Percentiles rank a stretch among this genome's conserved stretches.
These are phyloP conservation scores for Cryptococcus wingfieldii DNA, from an alignment of 1,284 basidiomycete genomes.

Conservation along the genomic window DNA sequence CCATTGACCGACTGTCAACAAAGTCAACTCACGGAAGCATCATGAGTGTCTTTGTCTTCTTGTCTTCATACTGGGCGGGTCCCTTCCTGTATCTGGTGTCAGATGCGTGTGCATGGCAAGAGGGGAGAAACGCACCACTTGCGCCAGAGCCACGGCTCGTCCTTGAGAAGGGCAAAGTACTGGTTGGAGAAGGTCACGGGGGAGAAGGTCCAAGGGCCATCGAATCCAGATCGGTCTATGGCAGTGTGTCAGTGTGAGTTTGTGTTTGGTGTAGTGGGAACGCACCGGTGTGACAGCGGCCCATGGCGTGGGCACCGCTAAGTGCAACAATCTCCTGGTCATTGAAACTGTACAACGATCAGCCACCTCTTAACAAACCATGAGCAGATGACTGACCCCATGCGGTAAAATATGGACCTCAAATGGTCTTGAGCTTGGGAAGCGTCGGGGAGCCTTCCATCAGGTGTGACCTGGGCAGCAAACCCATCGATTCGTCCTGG, in stretches of 20 bases:
- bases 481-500: constrained; percentile 82
- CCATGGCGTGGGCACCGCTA: constrained; percentile 88
- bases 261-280: neutral
- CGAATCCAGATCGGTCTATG: constrained; percentile 69
- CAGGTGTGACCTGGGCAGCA: constrained; percentile 72
- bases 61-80: constrained; percentile 91
- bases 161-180: constrained; percentile 76
- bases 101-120: neutral
- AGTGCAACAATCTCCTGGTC: constrained; percentile 97
- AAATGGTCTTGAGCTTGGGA: constrained; percentile 79
- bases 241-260: neutral
- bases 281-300: constrained; percentile 79
- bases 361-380: neutral
- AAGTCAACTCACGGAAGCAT: constrained; percentile 72
- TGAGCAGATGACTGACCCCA: constrained; percentile 56
- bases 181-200: constrained; percentile 69
- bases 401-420: constrained; percentile 84
- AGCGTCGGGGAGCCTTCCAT: constrained; percentile 91
- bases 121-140: constrained; percentile 51
- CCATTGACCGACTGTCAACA: neutral
- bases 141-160: constrained; percentile 65
- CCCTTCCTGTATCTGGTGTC: constrained; percentile 60
- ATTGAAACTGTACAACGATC: constrained; percentile 61
- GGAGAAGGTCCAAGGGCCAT: constrained; percentile 60
- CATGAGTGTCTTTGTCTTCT: constrained; percentile 83